Evolutionary conservation across 2,329 filamentous ascomycete species (phyloP).

Genomic region (Hypoxylon sp.): DNA sequence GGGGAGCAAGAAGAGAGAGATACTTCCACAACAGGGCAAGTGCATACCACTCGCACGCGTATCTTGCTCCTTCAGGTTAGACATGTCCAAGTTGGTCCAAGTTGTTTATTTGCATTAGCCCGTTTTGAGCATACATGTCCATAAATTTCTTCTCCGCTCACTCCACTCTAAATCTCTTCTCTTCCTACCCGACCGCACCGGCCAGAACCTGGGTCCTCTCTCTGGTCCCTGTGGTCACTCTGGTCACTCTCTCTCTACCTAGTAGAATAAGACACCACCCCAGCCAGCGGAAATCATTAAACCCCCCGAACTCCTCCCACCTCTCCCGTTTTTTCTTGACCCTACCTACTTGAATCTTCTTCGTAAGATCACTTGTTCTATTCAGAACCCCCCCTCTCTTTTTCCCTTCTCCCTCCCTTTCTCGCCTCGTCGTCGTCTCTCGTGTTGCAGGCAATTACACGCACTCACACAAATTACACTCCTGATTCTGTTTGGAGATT

Average conservation of each 20-base stretch:
- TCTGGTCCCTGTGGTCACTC: neutral
- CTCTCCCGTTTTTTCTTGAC: slow-evolving; percentile 56
- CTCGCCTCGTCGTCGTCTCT: slow-evolving; percentile 47
- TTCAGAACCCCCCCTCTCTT: slow-evolving; percentile 60
- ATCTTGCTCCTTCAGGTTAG: slow-evolving; percentile 35
- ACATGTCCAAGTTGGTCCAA: slow-evolving; percentile 7
- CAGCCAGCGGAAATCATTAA: slow-evolving; percentile 55
- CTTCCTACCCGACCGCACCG: slow-evolving; percentile 42
- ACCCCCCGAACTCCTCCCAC: slow-evolving; percentile 52
- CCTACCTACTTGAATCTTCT: slow-evolving; percentile 57
- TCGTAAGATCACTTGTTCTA: slow-evolving; percentile 55
- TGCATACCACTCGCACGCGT: slow-evolving; percentile 26
- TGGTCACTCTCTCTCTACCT: neutral
- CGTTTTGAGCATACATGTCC: slow-evolving; percentile 31
- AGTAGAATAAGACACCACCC: slow-evolving; percentile 46
- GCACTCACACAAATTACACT: slow-evolving; percentile 22
- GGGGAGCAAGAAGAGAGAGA: slow-evolving; percentile 11
- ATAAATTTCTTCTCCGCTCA: slow-evolving; percentile 30
- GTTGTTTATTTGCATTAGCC: slow-evolving; percentile 38
- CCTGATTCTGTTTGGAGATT: slow-evolving; percentile 32
- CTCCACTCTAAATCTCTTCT: slow-evolving; percentile 46
- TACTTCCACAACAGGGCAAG: slow-evolving; percentile 40
- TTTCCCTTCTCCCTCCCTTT: slow-evolving; percentile 54
- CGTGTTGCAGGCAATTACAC: slow-evolving; percentile 51
- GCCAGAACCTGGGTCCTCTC: slow-evolving; percentile 25